Percentiles rank a stretch among this genome's conserved stretches.
phyloP scores from a whole-genome alignment of 495 filamentous ascomycete genomes.

The Aspergillus cristatus region DNA sequence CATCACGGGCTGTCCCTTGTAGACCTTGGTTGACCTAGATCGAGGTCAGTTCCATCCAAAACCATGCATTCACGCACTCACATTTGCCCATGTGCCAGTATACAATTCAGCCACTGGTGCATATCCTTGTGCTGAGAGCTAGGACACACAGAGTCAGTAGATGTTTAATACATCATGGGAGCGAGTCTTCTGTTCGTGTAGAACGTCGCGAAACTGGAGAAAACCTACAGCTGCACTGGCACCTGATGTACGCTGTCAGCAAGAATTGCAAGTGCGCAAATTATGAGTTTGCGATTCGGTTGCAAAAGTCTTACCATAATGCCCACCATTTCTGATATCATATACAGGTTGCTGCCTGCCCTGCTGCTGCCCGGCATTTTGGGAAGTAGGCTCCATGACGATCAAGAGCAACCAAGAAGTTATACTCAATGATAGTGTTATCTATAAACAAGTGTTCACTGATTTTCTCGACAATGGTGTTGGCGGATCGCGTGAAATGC shows the following conservation, averaged over 20 bases:
- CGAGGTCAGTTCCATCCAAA: constrained; percentile 9
- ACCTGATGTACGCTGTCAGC: constrained; percentile 38
- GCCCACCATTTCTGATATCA: constrained; percentile 72
- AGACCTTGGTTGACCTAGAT: constrained; percentile 87
- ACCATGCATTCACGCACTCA: constrained; percentile 29
- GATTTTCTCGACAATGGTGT: no score
- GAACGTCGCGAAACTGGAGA: no score
- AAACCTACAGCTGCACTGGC: constrained; percentile 74
- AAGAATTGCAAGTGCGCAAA: not conserved
- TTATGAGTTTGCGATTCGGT: constrained; percentile 3
- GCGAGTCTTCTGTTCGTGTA: no score
- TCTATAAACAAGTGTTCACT: no score
- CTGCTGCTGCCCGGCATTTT: constrained; percentile 47
- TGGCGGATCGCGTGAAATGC: no score
- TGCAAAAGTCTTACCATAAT: constrained; percentile 57
- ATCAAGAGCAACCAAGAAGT: no score
- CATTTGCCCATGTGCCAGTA: constrained; percentile 91
- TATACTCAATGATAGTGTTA: no score
- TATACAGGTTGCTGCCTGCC: constrained; percentile 58
- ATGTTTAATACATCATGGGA: no score
- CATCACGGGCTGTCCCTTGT: constrained; percentile 86
- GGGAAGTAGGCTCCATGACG: constrained; percentile 49
- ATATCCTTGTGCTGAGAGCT: constrained; percentile 69
- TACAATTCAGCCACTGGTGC: constrained; percentile 81
- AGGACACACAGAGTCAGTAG: constrained; percentile 11